These are phyloP conservation scores for Podila epicladia DNA, from an alignment of 192 early-diverging fungal genomes.

Conservation along the genomic window DNA sequence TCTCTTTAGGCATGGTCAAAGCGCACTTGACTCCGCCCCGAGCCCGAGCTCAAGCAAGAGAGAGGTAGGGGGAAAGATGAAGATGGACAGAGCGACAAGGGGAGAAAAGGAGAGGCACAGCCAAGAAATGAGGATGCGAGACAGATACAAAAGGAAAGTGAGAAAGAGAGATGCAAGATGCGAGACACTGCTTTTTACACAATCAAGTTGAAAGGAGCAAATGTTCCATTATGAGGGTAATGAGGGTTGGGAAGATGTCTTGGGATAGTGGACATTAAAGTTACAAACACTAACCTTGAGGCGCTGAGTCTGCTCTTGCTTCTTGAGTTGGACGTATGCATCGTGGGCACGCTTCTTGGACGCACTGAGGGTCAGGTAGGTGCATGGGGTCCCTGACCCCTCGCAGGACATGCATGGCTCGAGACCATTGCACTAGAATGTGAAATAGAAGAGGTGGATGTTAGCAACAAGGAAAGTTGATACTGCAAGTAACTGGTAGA, in stretches of 20 bases:
- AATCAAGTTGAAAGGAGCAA: too few relatives aligned
- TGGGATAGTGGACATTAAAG: not conserved
- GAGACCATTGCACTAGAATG: slow-evolving; percentile 39
- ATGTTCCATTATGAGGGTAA: not conserved
- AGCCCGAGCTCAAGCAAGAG: too few relatives aligned
- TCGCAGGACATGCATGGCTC: slow-evolving; percentile 42
- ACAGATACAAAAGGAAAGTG: not conserved
- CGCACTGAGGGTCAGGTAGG: slow-evolving; percentile 26
- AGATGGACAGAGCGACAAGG: too few relatives aligned
- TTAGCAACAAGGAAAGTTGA: not conserved
- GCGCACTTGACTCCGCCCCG: too few relatives aligned
- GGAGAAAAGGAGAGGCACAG: too few relatives aligned
- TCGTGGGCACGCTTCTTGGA: slow-evolving; percentile 29
- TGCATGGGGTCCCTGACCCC: slow-evolving; percentile 12
- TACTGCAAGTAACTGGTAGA: not conserved
- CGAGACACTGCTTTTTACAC: too few relatives aligned
- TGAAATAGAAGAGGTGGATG: not conserved
- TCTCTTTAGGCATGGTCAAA: too few relatives aligned
- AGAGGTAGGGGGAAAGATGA: too few relatives aligned
- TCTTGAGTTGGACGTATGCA: slow-evolving; percentile 26
- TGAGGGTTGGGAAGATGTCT: not conserved
- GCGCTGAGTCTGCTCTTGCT: slow-evolving; percentile 16
- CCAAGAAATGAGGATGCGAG: too few relatives aligned
- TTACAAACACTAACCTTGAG: slow-evolving; percentile 22
- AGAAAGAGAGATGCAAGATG: not conserved